Evolutionary conservation across 108 stramenopile genomes (phyloP), one percentile per base, ranked within the genome.

Genomic region (Parietichytrium sp.): DNA sequence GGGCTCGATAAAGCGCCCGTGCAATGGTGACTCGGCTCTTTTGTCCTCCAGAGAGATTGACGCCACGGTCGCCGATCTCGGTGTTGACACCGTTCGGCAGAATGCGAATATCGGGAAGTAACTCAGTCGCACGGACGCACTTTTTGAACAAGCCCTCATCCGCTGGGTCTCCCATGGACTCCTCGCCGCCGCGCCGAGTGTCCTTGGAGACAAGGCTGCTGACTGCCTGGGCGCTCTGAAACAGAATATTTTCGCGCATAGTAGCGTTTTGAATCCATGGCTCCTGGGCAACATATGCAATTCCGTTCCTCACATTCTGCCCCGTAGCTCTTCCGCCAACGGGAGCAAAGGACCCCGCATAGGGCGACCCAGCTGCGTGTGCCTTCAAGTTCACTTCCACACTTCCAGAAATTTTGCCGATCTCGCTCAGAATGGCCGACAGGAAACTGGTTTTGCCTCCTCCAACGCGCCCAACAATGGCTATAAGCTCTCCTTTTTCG

Each of bases 181-280:
- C 38, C 4, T 94, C 95, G 80, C n/a, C n/a, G n/a, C n/a, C n/a
- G n/a, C n/a, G n/a, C n/a, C n/a, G n/a, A n/a, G n/a, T n/a, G n/a
- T n/a, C n/a, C n/a, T n/a, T n/a, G n/a, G n/a, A n/a, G n/a, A n/a
- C n/a, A n/a, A n/a, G n/a, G n/a, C n/a, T n/a, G n/a, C n/a, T n/a
- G n/a, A n/a, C n/a, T n/a, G n/a, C n/a, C n/a, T n/a, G n/a, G n/a
- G n/a, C n/a, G n/a, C n/a, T 42, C 10, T 94, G 95, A 80, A 92
- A 93, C 42, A 88, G 81, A 54, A 96, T 90, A 83, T 95, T 97
- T 27, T 93, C 94, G 48, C 89, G 54, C 0, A 95, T 81, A 3
- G 95, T 97, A 53, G 92, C 95, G 82, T 94, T 96, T 29, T 95
- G 86, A 38, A 97, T 93, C 93, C 94, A 96, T 4, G 96, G 95